Percentiles rank a stretch among this genome's conserved stretches.
phyloP scores from a whole-genome alignment of 139 green algal genomes.

The Haematococcus sp. region DNA sequence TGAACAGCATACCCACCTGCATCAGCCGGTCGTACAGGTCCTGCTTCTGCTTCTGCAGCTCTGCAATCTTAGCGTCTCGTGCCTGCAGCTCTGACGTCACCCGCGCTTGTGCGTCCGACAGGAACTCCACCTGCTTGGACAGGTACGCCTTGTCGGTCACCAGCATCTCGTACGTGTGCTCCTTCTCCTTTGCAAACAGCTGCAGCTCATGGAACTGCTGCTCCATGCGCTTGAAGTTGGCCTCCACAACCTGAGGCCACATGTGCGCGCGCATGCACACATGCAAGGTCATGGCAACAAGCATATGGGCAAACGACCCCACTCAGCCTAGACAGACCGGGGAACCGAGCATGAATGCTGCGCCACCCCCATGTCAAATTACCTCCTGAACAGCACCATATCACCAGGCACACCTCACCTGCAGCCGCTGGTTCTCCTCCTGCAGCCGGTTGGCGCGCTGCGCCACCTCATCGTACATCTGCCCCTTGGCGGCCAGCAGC shows the following conservation, averaged over 20 bases:
- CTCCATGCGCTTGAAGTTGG: conserved; percentile 27
- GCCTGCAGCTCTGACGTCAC: conserved; percentile 35
- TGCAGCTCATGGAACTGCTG: conserved; percentile 14
- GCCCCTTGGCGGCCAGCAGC: conserved; percentile 42
- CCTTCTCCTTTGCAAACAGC: conserved; percentile 11
- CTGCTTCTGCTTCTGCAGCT: conserved; percentile 30
- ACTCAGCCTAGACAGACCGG: neutral
- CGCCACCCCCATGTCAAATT: too few species aligned
- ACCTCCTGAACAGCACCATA: neutral
- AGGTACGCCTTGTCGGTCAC: conserved; percentile 55
- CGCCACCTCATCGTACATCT: conserved; percentile 48
- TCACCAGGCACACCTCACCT: conserved; percentile 3
- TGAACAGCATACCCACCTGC: neutral
- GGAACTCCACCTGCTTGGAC: conserved; percentile 42
- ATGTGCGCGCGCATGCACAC: neutral
- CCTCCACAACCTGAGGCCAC: conserved; percentile 24
- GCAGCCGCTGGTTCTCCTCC: conserved; percentile 38
- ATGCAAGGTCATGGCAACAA: neutral
- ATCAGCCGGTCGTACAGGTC: conserved; percentile 43
- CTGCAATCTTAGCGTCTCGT: conserved; percentile 26
- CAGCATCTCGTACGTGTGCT: conserved; percentile 45
- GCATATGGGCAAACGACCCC: too few species aligned
- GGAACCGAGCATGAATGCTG: neutral
- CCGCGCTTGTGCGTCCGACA: conserved; percentile 37
- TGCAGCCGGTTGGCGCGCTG: conserved; percentile 18